Conservation (phyloP, 305 asterid species). For the Fraxinus sp. region DNA sequence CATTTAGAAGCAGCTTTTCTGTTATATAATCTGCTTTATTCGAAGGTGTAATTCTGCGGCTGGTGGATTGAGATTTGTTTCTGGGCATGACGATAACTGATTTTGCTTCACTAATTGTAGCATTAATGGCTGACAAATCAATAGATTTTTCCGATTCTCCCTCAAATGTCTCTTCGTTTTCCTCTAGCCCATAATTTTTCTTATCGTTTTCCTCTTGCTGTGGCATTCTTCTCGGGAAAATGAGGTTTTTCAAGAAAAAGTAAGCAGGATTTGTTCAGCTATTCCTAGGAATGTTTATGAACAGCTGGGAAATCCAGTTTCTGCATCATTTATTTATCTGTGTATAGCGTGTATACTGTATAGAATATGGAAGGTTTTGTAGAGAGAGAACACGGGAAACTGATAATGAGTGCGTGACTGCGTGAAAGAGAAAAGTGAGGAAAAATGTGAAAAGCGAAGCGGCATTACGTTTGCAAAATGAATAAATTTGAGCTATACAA, state of each 20-base stretch:
- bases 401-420: slow-evolving; percentile 26
- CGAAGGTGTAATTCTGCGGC: slow-evolving; percentile 57
- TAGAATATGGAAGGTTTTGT: neutral
- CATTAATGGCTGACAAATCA: slow-evolving; percentile 16
- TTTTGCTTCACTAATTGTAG: slow-evolving; percentile 44
- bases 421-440: slow-evolving; percentile 21
- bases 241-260: neutral
- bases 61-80: slow-evolving; percentile 54
- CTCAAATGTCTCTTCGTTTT: slow-evolving; percentile 24
- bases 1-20: slow-evolving; percentile 58
- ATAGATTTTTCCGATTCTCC: slow-evolving; percentile 18
- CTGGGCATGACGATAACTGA: slow-evolving; percentile 52
- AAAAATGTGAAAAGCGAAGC: slow-evolving; percentile 26
- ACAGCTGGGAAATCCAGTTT: slow-evolving; percentile 23
- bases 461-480: slow-evolving; percentile 20
- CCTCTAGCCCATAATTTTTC: slow-evolving; percentile 16
- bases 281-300: slow-evolving; percentile 2
- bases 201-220: slow-evolving; percentile 29
- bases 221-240: slow-evolving; percentile 31
- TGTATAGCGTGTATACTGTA: neutral
- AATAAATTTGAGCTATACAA: neutral
- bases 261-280: slow-evolving; percentile 14
- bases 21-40: slow-evolving; percentile 12
- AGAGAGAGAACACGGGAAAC: slow-evolving; percentile 5
- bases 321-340: slow-evolving; percentile 26